Evolutionary conservation across 805 yeast genomes (phyloP).

Genomic region (Hanseniaspora mollemarum): DNA sequence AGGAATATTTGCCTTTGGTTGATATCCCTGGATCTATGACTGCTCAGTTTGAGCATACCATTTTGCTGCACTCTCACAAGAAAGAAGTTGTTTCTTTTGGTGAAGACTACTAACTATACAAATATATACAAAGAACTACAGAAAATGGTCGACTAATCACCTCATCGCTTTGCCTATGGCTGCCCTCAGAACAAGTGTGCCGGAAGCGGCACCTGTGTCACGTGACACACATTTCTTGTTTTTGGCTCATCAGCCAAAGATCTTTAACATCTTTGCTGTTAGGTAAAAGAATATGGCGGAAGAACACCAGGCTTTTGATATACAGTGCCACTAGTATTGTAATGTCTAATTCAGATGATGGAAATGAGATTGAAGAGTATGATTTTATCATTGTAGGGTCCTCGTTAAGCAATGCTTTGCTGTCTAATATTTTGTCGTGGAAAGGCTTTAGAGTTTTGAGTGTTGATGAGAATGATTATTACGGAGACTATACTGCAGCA

Average conservation of each 20-base stretch:
- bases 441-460: constrained; percentile 94
- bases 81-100: constrained; percentile 94
- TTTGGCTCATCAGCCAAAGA: too few relatives aligned
- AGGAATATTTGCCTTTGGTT: constrained; percentile 85
- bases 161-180: too few relatives aligned
- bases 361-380: constrained; percentile 48
- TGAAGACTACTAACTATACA: constrained; percentile 55
- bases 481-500: constrained; percentile 83
- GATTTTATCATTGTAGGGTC: constrained; percentile 91
- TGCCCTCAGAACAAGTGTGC: too few relatives aligned
- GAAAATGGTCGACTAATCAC: too few relatives aligned
- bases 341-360: too few relatives aligned
- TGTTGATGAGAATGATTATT: constrained; percentile 70
- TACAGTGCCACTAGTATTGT: too few relatives aligned
- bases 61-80: constrained; percentile 75
- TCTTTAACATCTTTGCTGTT: too few relatives aligned
- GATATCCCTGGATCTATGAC: constrained; percentile 80
- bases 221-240: too few relatives aligned
- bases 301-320: too few relatives aligned
- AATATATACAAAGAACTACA: not conserved
- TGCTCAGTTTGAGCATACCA: constrained; percentile 94
- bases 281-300: too few relatives aligned
- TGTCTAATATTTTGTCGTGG: constrained; percentile 94
- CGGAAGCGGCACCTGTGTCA: too few relatives aligned
- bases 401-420: constrained; percentile 73